Evolutionary conservation across 139 green algal genomes (phyloP).

Genomic region (Chlamydomonas sphaeroides): DNA sequence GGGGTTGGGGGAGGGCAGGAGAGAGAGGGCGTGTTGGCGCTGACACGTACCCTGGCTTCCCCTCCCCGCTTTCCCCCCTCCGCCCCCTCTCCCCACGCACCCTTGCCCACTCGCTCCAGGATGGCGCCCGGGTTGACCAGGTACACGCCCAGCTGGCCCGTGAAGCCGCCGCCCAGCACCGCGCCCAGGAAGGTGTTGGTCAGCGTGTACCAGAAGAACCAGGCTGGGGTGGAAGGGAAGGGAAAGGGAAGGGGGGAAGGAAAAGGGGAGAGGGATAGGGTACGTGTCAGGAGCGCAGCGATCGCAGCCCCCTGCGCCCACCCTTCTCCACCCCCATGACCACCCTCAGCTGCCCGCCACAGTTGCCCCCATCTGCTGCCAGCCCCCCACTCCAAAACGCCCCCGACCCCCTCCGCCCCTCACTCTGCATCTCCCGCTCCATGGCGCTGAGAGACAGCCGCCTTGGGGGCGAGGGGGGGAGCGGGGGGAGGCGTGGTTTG

Average conservation of each 20-base stretch:
- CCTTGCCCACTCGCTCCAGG: not conserved
- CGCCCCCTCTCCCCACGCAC: not conserved
- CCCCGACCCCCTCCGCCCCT: not conserved
- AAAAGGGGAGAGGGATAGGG: not conserved
- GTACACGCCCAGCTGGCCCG: slow-evolving; percentile 2
- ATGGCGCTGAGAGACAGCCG: not conserved
- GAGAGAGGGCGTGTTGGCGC: not conserved
- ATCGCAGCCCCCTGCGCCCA: no score
- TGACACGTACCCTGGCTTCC: no score
- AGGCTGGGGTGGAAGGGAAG: not conserved
- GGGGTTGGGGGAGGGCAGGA: not conserved
- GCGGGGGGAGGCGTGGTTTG: no score
- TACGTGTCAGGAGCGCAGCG: no score
- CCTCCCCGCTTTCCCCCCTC: no score
- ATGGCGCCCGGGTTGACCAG: not conserved
- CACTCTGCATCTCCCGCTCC: slow-evolving; percentile 26
- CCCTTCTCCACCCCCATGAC: no score
- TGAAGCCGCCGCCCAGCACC: slow-evolving; percentile 15
- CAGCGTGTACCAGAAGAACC: slow-evolving; percentile 33
- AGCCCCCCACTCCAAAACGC: not conserved
- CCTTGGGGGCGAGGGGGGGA: no score
- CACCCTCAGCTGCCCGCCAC: no score
- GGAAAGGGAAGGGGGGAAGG: not conserved
- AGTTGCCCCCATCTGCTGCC: no score
- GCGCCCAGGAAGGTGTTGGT: slow-evolving; percentile 35